phyloP scores from a whole-genome alignment of 2,329 filamentous ascomycete species.

The Nigrospora sphaerica region DNA sequence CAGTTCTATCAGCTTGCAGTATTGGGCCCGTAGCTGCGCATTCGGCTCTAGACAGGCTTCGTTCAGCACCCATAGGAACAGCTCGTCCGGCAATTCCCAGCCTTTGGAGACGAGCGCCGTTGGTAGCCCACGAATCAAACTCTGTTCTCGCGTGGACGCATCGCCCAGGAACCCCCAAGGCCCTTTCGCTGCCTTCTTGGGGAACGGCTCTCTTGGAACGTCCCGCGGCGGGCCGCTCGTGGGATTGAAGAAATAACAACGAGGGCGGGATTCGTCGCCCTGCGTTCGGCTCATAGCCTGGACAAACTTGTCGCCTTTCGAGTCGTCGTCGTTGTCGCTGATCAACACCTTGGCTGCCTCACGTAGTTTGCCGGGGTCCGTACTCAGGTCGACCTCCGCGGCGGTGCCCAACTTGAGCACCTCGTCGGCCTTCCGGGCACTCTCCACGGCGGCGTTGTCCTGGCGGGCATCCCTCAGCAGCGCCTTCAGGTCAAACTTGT shows the following conservation, averaged over 20 bases:
- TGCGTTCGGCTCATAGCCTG: conserved; percentile 44
- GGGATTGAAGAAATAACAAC: conserved; percentile 45
- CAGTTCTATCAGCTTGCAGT: conserved; percentile 45
- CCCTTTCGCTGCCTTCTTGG: conserved; percentile 26
- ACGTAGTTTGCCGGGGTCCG: conserved; percentile 21
- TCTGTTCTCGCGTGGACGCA: conserved; percentile 44
- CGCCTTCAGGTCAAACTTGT: conserved; percentile 57
- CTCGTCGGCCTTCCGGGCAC: conserved; percentile 35
- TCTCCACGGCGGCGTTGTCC: conserved; percentile 53
- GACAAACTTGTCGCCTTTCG: conserved; percentile 24
- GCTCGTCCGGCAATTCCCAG: conserved; percentile 49
- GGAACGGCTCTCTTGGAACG: conserved; percentile 24
- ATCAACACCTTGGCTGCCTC: conserved; percentile 36
- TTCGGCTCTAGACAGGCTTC: conserved; percentile 50
- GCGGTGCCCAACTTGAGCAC: conserved; percentile 19
- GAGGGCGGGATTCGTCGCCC: conserved; percentile 23
- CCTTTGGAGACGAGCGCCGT: conserved; percentile 41
- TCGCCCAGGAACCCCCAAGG: conserved; percentile 43
- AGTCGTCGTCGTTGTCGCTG: conserved; percentile 13
- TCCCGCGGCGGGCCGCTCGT: conserved; percentile 17
- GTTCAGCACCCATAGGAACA: conserved; percentile 60
- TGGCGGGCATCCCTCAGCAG: conserved; percentile 52
- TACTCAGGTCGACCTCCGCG: conserved; percentile 10
- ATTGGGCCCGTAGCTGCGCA: conserved; percentile 50
- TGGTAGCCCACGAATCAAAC: conserved; percentile 56